These are phyloP conservation scores for Auriscalpium vulgare DNA, from an alignment of 768 basidiomycete genomes.

Conservation along the genomic window DNA sequence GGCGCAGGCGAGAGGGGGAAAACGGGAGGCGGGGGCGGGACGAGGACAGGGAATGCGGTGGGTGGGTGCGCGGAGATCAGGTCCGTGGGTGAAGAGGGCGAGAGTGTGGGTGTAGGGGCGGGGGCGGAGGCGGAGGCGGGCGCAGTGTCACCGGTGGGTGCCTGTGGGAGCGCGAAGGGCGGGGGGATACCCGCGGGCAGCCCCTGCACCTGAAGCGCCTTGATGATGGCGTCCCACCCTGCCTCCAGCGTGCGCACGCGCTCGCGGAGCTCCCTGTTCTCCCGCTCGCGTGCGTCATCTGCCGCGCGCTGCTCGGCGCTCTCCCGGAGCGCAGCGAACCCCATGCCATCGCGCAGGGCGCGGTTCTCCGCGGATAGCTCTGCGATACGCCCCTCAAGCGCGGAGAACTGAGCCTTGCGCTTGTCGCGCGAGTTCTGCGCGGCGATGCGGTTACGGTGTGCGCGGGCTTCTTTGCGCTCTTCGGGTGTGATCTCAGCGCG, in stretches of 20 bases:
- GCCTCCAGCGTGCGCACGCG: conserved; percentile 72
- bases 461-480: conserved; percentile 81
- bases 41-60: conserved; percentile 24
- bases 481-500: conserved; percentile 58
- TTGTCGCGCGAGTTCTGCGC: conserved; percentile 91
- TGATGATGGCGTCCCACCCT: conserved; percentile 76
- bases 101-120: background rate
- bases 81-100: conserved; percentile 16
- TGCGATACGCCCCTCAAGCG: conserved; percentile 87
- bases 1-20: conserved; percentile 29
- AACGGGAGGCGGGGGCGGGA: conserved; percentile 24
- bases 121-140: conserved; percentile 8
- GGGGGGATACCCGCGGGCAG: conserved; percentile 39
- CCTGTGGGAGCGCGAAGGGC: conserved; percentile 16
- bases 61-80: conserved; percentile 19
- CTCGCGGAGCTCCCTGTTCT: conserved; percentile 71
- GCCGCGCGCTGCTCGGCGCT: conserved; percentile 27
- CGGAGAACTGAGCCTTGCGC: conserved; percentile 83
- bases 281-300: conserved; percentile 41
- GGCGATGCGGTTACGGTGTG: conserved; percentile 87
- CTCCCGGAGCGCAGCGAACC: conserved; percentile 21
- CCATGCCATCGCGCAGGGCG: conserved; percentile 50
- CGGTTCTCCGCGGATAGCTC: conserved; percentile 84
- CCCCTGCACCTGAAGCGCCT: conserved; percentile 64
- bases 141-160: background rate